Evolutionary conservation across 176 grass and related monocot genomes (phyloP), one percentile per base, ranked within the genome.

Genomic region (Aegilops umbellulata): DNA sequence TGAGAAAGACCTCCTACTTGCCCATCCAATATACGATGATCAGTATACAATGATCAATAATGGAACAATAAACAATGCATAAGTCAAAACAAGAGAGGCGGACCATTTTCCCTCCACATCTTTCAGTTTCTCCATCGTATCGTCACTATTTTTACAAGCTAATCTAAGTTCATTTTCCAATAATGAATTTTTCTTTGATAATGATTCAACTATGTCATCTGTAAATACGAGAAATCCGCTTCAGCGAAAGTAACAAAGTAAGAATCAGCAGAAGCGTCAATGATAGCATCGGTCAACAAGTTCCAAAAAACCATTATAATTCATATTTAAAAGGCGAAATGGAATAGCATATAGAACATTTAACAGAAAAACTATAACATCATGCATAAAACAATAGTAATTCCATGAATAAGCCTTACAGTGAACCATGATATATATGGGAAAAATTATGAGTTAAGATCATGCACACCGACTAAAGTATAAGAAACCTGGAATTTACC

Each of bases 111-210:
- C 85, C 87, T 98, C 93, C 24, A 91, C 83, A 31, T 95, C 93
- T 76, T 92, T 92, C 84, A 98, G 85, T 71, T 98, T 98, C 55
- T 92, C 90, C 82, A 98, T 84, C 36, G 93, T 98, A 82, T 88
- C 86, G 36, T 94, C 89, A 60, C 83, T 94, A 90, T 77, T 90
- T 85, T 95, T 90, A 80, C 79, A 69, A 84, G 91, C 86, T 85
- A 78, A 82, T 8, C 63, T 82, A 84, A 98, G 96, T 81, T 98
- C 91, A 25, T 84, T 83, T 79, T 95, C 96, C 86, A 98, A 88
- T 38, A 82, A 57, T 12, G 82, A 84, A 68, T 95, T 98, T 82
- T 84, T 95, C 61, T 81, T 90, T 32, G 89, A 87, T 81, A 98
- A 91, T 16, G 91, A 92, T 70, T 98, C 86, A 20, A 95, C 81